phyloP scores from a whole-genome alignment of 2,329 filamentous ascomycete species.

The Colletotrichum sansevieriae region DNA sequence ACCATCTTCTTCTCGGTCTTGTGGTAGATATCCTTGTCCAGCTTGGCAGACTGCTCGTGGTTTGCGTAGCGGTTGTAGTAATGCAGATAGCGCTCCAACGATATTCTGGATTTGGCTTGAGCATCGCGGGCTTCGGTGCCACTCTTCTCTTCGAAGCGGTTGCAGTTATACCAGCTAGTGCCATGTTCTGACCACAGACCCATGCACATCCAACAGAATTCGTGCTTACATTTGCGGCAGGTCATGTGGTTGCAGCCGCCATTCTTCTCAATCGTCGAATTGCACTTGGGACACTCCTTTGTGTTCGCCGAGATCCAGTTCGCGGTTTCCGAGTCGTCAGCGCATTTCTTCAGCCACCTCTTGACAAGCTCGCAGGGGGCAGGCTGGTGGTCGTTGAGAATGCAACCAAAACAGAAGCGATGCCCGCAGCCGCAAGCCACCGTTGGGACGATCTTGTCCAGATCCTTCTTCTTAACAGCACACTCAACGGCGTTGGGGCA shows the following conservation, averaged over 20 bases:
- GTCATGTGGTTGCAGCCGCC: slow-evolving; percentile 99
- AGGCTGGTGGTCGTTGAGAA: slow-evolving; percentile 90
- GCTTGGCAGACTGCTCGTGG: slow-evolving; percentile 95
- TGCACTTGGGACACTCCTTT: slow-evolving; percentile 96
- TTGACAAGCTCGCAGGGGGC: slow-evolving; percentile 93
- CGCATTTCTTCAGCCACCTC: slow-evolving; percentile 97
- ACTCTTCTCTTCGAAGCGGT: slow-evolving; percentile 95
- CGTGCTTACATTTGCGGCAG: slow-evolving; percentile 93
- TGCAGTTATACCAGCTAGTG: slow-evolving; percentile 99
- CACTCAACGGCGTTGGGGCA: slow-evolving; percentile 95
- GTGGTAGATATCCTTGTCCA: slow-evolving; percentile 94
- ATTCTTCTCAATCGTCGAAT: slow-evolving; percentile 99
- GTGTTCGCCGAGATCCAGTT: slow-evolving; percentile 99
- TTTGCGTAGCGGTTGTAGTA: slow-evolving; percentile 99
- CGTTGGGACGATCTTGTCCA: slow-evolving; percentile 87
- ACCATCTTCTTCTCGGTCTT: slow-evolving; percentile 99
- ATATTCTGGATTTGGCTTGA: slow-evolving; percentile 90
- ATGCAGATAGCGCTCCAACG: slow-evolving; percentile 94
- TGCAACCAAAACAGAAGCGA: slow-evolving; percentile 95
- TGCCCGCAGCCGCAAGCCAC: slow-evolving; percentile 88
- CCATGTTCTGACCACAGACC: slow-evolving; percentile 98
- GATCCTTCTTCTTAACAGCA: slow-evolving; percentile 85
- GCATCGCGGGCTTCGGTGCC: slow-evolving; percentile 90
- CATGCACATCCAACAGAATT: slow-evolving; percentile 99
- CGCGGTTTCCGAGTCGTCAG: slow-evolving; percentile 96